These are phyloP conservation scores for Syncephalastrum contaminatum DNA, from an alignment of 371 early-diverging fungal species.

Conservation along the genomic window DNA sequence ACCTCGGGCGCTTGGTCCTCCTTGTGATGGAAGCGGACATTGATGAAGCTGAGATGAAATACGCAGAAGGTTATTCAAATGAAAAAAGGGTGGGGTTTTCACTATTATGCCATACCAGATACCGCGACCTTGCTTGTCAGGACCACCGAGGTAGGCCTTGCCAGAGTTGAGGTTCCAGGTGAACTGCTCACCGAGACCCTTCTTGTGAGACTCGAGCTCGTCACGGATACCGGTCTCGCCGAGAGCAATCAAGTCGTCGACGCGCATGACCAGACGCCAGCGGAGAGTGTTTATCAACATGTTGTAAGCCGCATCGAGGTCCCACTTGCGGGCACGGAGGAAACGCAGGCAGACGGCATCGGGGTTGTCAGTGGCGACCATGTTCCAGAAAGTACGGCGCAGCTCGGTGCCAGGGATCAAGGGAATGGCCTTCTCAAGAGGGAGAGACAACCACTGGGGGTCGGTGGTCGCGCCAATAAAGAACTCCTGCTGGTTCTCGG, in stretches of 20 bases:
- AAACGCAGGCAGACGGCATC: conserved; percentile 64
- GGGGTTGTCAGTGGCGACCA: conserved; percentile 59
- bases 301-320: conserved; percentile 54
- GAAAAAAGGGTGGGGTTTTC: background rate
- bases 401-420: conserved; percentile 38
- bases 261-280: conserved; percentile 59
- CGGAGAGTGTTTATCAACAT: conserved; percentile 59
- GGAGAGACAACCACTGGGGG: conserved; percentile 35
- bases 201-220: conserved; percentile 40
- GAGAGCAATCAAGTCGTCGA: conserved; percentile 45
- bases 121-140: conserved; percentile 47
- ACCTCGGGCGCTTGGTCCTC: conserved; percentile 58
- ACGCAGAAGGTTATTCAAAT: conserved; percentile 2
- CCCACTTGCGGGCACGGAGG: conserved; percentile 74
- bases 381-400: conserved; percentile 49
- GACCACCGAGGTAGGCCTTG: conserved; percentile 50
- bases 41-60: conserved; percentile 53
- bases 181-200: conserved; percentile 37
- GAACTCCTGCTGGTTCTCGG: conserved; percentile 14
- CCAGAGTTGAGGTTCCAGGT: conserved; percentile 41
- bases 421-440: conserved; percentile 39
- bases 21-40: conserved; percentile 56
- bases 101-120: conserved; percentile 48
- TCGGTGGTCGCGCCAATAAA: conserved; percentile 52
- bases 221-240: conserved; percentile 45